Evolutionary conservation across 257 asterid genomes (phyloP).

Genomic region (Nicotiana tomentosiformis): DNA sequence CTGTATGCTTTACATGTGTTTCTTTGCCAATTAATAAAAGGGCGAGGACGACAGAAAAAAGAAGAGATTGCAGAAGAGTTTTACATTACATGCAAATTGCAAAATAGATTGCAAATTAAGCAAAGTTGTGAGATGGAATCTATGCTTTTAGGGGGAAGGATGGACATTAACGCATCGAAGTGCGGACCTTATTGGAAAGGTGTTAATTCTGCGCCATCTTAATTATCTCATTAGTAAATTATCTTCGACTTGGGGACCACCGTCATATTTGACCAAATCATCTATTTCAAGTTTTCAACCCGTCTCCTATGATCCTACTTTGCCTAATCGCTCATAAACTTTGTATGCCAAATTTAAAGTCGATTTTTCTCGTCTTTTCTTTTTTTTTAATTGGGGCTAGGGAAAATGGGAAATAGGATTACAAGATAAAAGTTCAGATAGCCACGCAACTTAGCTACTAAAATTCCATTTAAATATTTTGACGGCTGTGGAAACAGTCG

Average conservation of each 20-base stretch:
- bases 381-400: no score
- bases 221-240: not conserved
- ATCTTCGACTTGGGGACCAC: not conserved
- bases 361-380: no score
- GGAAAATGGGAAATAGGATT: no score
- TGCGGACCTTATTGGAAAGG: conserved; percentile 28
- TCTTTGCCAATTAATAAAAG: not conserved
- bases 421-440: no score
- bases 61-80: not conserved
- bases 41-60: not conserved
- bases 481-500: no score
- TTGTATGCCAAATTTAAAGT: no score
- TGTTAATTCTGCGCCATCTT: conserved; percentile 13
- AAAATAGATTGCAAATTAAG: not conserved
- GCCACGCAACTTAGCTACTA: no score
- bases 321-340: not conserved
- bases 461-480: no score
- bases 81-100: not conserved
- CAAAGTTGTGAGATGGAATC: conserved; percentile 5
- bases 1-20: not conserved
- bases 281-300: not conserved
- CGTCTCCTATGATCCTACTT: not conserved
- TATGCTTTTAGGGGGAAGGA: not conserved
- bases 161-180: conserved; percentile 21
- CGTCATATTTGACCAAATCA: not conserved